A percentile compares a stretch with the other conserved stretches of the same genome.
Conservation (phyloP, 768 basidiomycete species). For the Hygrophoropsis aurantiaca region DNA sequence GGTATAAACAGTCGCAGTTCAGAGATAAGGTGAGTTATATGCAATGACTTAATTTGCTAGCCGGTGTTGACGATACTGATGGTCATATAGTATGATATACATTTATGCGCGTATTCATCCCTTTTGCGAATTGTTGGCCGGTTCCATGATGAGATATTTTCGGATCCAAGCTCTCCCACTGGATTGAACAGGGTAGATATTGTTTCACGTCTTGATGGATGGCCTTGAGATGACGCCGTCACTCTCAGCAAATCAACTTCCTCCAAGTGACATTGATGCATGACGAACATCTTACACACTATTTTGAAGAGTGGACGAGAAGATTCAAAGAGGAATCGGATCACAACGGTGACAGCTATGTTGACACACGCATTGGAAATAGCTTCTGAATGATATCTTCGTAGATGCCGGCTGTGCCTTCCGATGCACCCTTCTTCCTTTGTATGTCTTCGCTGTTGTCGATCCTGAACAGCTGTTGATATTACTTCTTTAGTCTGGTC, state of each 20-base stretch:
- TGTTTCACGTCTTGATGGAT: conserved; percentile 7
- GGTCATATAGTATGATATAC: conserved; percentile 61
- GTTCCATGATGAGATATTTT: conserved; percentile 79
- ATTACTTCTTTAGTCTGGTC: conserved; percentile 50
- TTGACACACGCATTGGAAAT: neutral
- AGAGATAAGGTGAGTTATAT: conserved; percentile 48
- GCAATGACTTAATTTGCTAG: neutral
- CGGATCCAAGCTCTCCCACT: conserved; percentile 62
- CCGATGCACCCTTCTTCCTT: conserved; percentile 68
- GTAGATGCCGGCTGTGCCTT: conserved; percentile 59
- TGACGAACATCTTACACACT: conserved; percentile 55
- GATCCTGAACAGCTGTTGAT: conserved; percentile 6
- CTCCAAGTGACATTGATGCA: conserved; percentile 59
- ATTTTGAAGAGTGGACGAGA: conserved; percentile 65
- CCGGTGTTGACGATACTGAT: neutral
- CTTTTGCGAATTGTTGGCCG: conserved; percentile 68
- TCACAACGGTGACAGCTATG: conserved; percentile 42
- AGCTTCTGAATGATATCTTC: neutral
- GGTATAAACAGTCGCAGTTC: conserved; percentile 71
- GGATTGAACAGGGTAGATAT: conserved; percentile 66
- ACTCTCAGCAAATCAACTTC: conserved; percentile 61
- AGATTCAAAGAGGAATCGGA: conserved; percentile 64
- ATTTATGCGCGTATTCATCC: conserved; percentile 71
- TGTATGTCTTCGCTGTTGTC: conserved; percentile 47
- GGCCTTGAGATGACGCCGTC: neutral